Conservation (phyloP, 352 stramenopile genomes). For the Lagenidium sp. region DNA sequence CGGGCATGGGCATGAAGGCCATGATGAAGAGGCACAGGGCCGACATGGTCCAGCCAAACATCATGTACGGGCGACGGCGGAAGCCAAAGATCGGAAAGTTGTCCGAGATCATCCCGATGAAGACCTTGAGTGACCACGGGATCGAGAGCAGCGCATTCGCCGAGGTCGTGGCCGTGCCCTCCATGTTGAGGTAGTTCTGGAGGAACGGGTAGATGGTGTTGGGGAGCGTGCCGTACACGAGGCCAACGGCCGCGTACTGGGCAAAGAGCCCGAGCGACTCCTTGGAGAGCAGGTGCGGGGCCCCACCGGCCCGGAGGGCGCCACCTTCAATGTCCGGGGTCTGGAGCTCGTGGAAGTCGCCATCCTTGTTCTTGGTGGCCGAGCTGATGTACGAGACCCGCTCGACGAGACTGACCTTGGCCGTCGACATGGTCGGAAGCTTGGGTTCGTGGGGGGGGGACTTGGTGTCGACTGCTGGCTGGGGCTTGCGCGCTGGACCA, state of each 20-base stretch:
- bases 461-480: background rate
- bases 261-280: slow-evolving; percentile 19
- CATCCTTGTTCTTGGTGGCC: slow-evolving; percentile 8
- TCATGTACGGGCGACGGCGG: slow-evolving; percentile 31
- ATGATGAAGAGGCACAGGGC: slow-evolving; percentile 15
- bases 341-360: background rate
- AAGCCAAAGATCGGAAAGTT: slow-evolving; percentile 29
- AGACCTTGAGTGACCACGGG: slow-evolving; percentile 30
- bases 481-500: background rate
- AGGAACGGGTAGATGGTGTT: slow-evolving; percentile 23
- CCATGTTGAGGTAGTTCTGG: slow-evolving; percentile 22
- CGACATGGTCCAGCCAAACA: slow-evolving; percentile 21
- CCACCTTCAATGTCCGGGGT: slow-evolving; percentile 7
- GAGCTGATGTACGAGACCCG: slow-evolving; percentile 17
- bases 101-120: slow-evolving; percentile 29
- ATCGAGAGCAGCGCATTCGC: slow-evolving; percentile 17
- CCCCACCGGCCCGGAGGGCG: slow-evolving; percentile 13
- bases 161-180: slow-evolving; percentile 17
- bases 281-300: slow-evolving; percentile 12
- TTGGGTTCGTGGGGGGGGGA: background rate
- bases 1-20: slow-evolving; percentile 14
- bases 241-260: slow-evolving; percentile 21
- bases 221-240: slow-evolving; percentile 22
- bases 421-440: slow-evolving; percentile 7
- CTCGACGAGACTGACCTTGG: slow-evolving; percentile 10